phyloP scores from a whole-genome alignment of 176 grass and related monocot genomes.

The Oropetium thomaeum region DNA sequence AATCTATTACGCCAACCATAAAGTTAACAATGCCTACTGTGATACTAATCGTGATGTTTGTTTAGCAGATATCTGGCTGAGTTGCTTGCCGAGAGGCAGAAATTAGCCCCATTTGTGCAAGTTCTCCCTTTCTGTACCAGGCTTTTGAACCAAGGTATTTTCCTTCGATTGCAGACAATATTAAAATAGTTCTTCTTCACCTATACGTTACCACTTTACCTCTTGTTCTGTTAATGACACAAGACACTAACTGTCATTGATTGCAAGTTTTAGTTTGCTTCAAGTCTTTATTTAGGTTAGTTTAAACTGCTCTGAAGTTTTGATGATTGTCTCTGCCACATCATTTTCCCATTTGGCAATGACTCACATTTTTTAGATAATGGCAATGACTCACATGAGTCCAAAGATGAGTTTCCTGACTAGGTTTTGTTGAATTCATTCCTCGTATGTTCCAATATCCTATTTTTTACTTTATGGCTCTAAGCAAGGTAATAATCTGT shows the following conservation, averaged over 20 bases:
- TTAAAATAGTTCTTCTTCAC: not conserved
- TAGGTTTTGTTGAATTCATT: slow-evolving; percentile 13
- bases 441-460: not conserved
- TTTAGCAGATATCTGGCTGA: slow-evolving; percentile 90
- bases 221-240: not conserved
- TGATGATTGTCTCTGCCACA: slow-evolving; percentile 5
- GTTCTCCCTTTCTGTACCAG: slow-evolving; percentile 92
- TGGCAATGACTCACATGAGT: not conserved
- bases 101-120: slow-evolving; percentile 94
- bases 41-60: slow-evolving; percentile 23
- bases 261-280: slow-evolving; percentile 6
- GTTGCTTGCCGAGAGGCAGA: slow-evolving; percentile 95
- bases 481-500: not conserved
- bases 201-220: not conserved
- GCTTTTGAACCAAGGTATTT: slow-evolving; percentile 89
- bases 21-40: not conserved
- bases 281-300: slow-evolving; percentile 4
- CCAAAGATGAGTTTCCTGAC: not conserved
- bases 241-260: slow-evolving; percentile 7
- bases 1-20: not conserved
- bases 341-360: not conserved
- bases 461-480: slow-evolving; percentile 22
- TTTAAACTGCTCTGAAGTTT: slow-evolving; percentile 6
- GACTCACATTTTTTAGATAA: too few species aligned
- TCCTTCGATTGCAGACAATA: slow-evolving; percentile 9